Evolutionary conservation across 257 asterid species (phyloP).

Genomic region (Nemophila menziesii): DNA sequence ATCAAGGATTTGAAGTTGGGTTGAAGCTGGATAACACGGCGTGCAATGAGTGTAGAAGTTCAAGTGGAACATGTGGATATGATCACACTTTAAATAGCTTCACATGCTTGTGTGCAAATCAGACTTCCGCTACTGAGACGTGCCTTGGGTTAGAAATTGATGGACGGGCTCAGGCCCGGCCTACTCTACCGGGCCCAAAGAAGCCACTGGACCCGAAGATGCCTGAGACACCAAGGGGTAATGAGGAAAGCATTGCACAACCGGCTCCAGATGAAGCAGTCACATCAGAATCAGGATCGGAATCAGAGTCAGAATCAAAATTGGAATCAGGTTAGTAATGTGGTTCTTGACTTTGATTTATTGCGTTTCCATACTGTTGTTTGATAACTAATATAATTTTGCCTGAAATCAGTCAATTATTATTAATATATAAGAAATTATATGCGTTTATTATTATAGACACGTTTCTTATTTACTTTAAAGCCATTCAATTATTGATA

Average conservation of each 20-base stretch:
- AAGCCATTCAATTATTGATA: neutral
- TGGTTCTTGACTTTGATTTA: neutral
- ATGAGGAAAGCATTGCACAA: neutral
- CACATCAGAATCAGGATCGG: neutral
- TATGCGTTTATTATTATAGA: neutral
- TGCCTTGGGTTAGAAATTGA: slow-evolving; percentile 3
- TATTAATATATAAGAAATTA: too few relatives aligned
- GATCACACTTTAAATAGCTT: slow-evolving; percentile 16
- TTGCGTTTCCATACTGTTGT: too few relatives aligned
- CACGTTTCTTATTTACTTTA: neutral
- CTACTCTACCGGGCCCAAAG: too few relatives aligned
- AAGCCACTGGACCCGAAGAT: neutral
- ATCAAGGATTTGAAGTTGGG: slow-evolving; percentile 36
- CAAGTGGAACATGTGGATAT: slow-evolving; percentile 45
- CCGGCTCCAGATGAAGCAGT: neutral
- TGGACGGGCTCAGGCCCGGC: neutral
- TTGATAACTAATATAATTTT: too few relatives aligned
- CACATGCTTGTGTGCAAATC: slow-evolving; percentile 33
- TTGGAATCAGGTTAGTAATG: neutral
- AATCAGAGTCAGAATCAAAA: neutral
- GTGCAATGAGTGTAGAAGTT: slow-evolving; percentile 32
- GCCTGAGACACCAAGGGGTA: neutral
- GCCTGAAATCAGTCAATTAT: too few relatives aligned
- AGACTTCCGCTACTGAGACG: slow-evolving; percentile 4
- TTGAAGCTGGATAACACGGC: slow-evolving; percentile 18